Base-by-base conservation (phyloP, 2,329 filamentous ascomycete genomes). In the Beauveria pseudobassiana region DNA sequence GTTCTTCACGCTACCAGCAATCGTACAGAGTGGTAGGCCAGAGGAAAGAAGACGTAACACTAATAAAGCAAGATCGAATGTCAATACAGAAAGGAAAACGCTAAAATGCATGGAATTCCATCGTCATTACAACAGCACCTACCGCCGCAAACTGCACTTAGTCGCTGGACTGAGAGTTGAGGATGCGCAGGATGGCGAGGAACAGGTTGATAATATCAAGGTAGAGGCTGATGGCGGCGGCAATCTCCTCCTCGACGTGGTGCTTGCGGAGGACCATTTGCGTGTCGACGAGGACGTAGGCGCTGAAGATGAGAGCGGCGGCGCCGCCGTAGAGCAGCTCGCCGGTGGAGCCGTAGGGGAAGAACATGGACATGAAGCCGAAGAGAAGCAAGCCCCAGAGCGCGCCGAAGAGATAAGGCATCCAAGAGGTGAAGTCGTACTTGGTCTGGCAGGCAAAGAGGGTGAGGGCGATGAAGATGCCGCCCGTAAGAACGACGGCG, bases 361-460 rank as follows among this genome's bases (percentile, higher is more conserved):
- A 88, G 82, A 98, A 98, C 67, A 86, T 84, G 66, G 88, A 82
- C 84, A 98, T 92, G 80, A 99, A 95, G 56, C 95, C 90, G 72
- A 98, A 97, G 46, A 99, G 80, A 65, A 99, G 82, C 63, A 97
- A 77, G 7, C 90, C 88, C 95, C 95, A 98, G 20, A 99, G 83
- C 0, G 82, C 87, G 63, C 93, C 93, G 70, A 96, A 96, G 3
- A 98, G 85, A 73, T 97, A 98, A 20, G 95, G 93, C 80, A 93
- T 90, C 93, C 95, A 99, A 66, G 86, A 88, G 1, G 93, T 98
- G 74, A 99, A 99, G 80, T 99, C 95, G 73, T 99, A 99, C 75
- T 96, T 96, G 66, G 90, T 90, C 80, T 99, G 95, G 84, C 93
- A 96, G 55, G 95, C 95, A 74, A 99, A 98, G 50, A 93, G 76